Conservation (phyloP, 2,329 filamentous ascomycete genomes). For the Trichoderma hamatum region DNA sequence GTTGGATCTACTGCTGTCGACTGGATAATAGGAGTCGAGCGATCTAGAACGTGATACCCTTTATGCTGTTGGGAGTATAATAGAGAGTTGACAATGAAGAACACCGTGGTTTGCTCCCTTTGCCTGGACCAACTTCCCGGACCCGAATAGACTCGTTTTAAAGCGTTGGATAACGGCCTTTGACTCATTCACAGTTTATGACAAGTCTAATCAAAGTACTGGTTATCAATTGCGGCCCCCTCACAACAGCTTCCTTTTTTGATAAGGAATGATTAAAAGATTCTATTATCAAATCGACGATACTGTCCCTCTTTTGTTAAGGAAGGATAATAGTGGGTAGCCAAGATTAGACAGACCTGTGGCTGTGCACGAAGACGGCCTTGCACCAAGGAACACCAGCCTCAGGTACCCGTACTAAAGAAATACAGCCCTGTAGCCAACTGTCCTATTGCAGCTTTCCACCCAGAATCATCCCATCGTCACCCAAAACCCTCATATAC, state of each 20-base stretch:
- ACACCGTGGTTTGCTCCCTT: background rate
- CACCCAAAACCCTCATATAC: background rate
- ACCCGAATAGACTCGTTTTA: background rate
- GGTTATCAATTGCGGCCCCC: background rate
- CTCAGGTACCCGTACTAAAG: too few species aligned
- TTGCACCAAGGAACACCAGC: too few species aligned
- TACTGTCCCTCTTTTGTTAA: too few species aligned
- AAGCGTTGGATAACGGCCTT: background rate
- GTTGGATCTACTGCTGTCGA: background rate
- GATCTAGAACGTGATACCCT: background rate
- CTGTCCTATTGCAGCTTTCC: too few species aligned
- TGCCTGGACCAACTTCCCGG: background rate
- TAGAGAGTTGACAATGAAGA: background rate
- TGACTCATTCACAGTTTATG: background rate
- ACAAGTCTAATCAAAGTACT: background rate
- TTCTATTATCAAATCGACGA: conserved; percentile 4
- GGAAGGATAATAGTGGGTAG: too few species aligned
- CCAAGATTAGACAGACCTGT: too few species aligned
- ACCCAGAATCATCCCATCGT: too few species aligned
- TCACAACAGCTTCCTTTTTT: background rate
- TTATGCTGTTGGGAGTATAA: background rate
- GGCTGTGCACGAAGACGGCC: too few species aligned
- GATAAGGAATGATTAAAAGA: background rate
- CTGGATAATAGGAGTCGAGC: background rate
- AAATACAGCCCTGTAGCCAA: too few species aligned